Evolutionary conservation across 495 filamentous ascomycete genomes (phyloP), one percentile per base, ranked within the genome.

Genomic region (Filosporella fistucella): DNA sequence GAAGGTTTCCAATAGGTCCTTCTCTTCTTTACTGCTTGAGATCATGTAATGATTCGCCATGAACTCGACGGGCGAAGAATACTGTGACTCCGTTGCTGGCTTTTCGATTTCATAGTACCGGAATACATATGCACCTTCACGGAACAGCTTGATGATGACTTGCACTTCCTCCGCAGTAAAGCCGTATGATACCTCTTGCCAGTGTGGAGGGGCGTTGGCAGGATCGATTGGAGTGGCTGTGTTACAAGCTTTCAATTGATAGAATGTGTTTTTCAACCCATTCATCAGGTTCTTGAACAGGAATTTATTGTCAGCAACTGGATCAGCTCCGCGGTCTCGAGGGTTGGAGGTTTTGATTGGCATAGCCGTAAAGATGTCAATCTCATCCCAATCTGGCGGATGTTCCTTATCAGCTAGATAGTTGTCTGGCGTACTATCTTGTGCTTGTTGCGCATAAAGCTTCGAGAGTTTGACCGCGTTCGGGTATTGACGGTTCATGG

Each of bases 211-310:
- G 5, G 88, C 87, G 52, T 84, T 89, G 22, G 71, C 74, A 2
- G 80, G 68, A 51, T 96, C 91, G 23, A 91, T 82, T 14, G 77
- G 77, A 0, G 89, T 78, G 0, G 61, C 57, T 2, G 65, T 59
- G 64, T 99, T 99, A 69, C 89, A 95, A 22, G 84, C 82, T 65
- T 90, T 88, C 29, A 99, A 71, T 59, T 95, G 89, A 56, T 96
- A 96, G 65, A 99, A 89, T 37, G 95, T 91, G 57, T 89, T 95
- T 62, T 97, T 99, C 10, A 99, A 68, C 0, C 94, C 94, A 57
- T 94, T 94, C 71, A 99, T 86, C n/a, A 99, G 69, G 55, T 96
- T 99, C 67, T 89, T 94, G 71, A 99, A 97, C 1, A 99, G 68
- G 59, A 97, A 99, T 55, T 97, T 93, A 66, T 97, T 99, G 62